phyloP scores from a whole-genome alignment of 345 rosid genomes.

The Melaleuca alternifolia region DNA sequence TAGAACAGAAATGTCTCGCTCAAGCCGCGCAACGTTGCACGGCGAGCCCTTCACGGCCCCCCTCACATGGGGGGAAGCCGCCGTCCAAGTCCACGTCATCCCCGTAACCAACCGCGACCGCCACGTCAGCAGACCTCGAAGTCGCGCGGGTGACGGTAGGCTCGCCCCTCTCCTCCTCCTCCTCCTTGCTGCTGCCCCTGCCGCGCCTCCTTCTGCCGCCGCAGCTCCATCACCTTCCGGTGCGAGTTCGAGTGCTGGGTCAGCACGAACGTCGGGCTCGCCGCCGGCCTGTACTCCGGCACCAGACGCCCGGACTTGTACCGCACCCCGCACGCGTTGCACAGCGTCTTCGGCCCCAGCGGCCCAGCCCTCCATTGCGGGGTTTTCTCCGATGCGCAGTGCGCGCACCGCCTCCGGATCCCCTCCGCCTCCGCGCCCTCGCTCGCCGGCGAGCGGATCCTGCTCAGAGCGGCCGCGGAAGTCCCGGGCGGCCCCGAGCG shows the following conservation, averaged over 20 bases:
- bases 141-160: neutral
- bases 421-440: neutral
- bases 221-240: neutral
- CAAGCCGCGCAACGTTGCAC: too few species aligned
- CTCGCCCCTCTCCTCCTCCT: neutral
- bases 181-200: neutral
- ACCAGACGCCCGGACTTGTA: neutral
- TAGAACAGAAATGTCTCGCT: neutral
- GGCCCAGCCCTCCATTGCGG: neutral
- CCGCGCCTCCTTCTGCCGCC: neutral
- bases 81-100: neutral
- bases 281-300: neutral
- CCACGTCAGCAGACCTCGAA: neutral
- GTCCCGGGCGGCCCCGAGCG: constrained; percentile 22
- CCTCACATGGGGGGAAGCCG: neutral
- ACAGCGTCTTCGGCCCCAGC: neutral
- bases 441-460: neutral
- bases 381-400: neutral
- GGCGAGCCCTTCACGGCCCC: too few species aligned
- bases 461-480: neutral
- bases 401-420: neutral
- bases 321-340: neutral
- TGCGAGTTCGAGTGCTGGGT: neutral
- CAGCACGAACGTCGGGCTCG: neutral
- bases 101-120: neutral